Evolutionary conservation across 805 yeast genomes (phyloP).

Genomic region (Metschnikowia cubensis): DNA sequence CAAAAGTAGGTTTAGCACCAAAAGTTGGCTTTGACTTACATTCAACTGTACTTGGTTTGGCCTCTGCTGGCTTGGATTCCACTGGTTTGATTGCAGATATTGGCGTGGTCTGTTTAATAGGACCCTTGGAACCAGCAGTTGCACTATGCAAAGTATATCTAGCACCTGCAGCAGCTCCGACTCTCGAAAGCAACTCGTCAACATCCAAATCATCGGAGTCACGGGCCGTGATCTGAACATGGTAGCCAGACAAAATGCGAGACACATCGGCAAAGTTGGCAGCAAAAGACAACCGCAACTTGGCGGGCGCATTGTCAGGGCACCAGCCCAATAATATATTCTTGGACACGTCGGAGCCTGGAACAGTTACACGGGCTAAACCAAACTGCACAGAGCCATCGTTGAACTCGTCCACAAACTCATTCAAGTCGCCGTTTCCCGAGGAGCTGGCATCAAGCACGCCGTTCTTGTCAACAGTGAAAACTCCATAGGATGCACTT

Average conservation of each 20-base stretch:
- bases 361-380: constrained; percentile 78
- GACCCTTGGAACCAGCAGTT: constrained; percentile 8
- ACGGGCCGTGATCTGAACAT: constrained; percentile 95
- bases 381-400: constrained; percentile 92
- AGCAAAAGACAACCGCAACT: constrained; percentile 71
- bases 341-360: constrained; percentile 87
- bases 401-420: constrained; percentile 75
- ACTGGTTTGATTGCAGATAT: constrained; percentile 12
- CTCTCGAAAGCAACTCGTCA: constrained; percentile 65
- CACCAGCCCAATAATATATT: constrained; percentile 90
- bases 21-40: constrained; percentile 10
- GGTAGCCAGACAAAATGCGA: constrained; percentile 73
- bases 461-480: constrained; percentile 62
- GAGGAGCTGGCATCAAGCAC: constrained; percentile 43
- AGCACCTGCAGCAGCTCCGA: constrained; percentile 93
- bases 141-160: constrained; percentile 47
- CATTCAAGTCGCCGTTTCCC: constrained; percentile 68
- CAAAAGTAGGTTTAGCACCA: constrained; percentile 17
- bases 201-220: constrained; percentile 86
- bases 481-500: constrained; percentile 69
- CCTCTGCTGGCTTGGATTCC: neutral
- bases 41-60: constrained; percentile 5
- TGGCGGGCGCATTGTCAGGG: constrained; percentile 90
- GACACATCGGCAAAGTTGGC: constrained; percentile 74
- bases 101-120: constrained; percentile 10